phyloP scores from a whole-genome alignment of 768 basidiomycete genomes.

The Amanita inopinata region DNA sequence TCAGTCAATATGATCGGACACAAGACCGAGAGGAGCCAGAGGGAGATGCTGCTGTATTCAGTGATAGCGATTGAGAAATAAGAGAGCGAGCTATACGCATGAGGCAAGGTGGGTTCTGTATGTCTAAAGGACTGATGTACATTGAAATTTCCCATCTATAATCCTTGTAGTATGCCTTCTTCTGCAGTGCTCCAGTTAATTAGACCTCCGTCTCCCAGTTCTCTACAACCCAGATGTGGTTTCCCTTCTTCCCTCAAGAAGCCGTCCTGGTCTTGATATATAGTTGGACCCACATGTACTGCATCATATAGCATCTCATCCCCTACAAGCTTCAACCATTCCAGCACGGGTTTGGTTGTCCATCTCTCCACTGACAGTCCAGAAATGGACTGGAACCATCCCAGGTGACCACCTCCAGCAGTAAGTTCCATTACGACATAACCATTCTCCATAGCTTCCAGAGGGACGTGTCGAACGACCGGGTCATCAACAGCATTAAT shows the following conservation, averaged over 20 bases:
- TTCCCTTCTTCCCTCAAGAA: conserved; percentile 50
- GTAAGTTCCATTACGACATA: conserved; percentile 56
- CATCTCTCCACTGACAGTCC: conserved; percentile 40
- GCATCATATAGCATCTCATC: conserved; percentile 36
- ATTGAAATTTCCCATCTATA: conserved; percentile 26
- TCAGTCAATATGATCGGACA: conserved; percentile 79
- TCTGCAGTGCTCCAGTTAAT: conserved; percentile 45
- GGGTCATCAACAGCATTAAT: conserved; percentile 76
- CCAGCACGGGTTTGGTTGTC: conserved; percentile 61
- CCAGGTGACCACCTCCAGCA: conserved; percentile 63
- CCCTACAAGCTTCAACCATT: conserved; percentile 56
- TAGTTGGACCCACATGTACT: conserved; percentile 18
- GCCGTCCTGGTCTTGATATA: conserved; percentile 44
- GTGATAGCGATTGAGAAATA: conserved; percentile 68
- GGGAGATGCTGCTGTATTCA: conserved; percentile 57
- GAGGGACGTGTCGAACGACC: conserved; percentile 54
- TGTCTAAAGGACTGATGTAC: conserved; percentile 1
- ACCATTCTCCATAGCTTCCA: conserved; percentile 41
- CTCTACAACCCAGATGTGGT: conserved; percentile 48
- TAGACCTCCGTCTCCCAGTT: conserved; percentile 41
- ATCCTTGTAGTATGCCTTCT: conserved; percentile 49
- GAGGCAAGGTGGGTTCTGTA: conserved; percentile 8
- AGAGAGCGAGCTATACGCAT: no score
- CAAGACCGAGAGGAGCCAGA: conserved; percentile 55
- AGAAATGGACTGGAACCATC: conserved; percentile 62